These are phyloP conservation scores for Clathrospora elynae DNA, from an alignment of 2,329 filamentous ascomycete genomes.

Conservation along the genomic window DNA sequence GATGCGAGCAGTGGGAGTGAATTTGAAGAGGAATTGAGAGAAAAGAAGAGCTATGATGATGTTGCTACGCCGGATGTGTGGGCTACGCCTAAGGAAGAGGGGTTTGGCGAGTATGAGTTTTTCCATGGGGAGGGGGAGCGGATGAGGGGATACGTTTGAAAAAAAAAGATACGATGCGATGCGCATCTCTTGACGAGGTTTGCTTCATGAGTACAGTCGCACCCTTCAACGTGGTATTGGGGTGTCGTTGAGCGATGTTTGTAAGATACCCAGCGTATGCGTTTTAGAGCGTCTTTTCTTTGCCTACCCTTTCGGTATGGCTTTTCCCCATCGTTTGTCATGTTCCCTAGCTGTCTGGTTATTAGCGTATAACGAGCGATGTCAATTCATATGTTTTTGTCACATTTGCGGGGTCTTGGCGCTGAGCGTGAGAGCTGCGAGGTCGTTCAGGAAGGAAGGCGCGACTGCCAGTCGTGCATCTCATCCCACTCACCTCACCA, in stretches of 20 bases:
- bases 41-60: constrained; percentile 27
- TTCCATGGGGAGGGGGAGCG: constrained; percentile 14
- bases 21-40: constrained; percentile 15
- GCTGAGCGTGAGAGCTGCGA: no score
- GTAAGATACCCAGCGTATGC: constrained; percentile 20
- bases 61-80: constrained; percentile 40
- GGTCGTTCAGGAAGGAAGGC: no score
- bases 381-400: no score
- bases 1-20: constrained; percentile 16
- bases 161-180: constrained; percentile 1
- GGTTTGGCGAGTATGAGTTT: constrained; percentile 29
- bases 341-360: no score
- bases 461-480: no score
- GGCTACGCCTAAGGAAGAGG: constrained; percentile 49
- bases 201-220: not conserved
- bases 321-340: no score
- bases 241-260: constrained; percentile 13
- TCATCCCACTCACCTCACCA: no score
- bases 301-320: no score
- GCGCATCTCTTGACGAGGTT: not conserved
- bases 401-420: no score
- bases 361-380: no score
- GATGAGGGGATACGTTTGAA: constrained; percentile 9
- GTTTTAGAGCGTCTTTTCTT: no score
- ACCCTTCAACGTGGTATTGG: no score